Base-by-base conservation (phyloP, 2,329 filamentous ascomycete species). In the Hypoxylon sp. region DNA sequence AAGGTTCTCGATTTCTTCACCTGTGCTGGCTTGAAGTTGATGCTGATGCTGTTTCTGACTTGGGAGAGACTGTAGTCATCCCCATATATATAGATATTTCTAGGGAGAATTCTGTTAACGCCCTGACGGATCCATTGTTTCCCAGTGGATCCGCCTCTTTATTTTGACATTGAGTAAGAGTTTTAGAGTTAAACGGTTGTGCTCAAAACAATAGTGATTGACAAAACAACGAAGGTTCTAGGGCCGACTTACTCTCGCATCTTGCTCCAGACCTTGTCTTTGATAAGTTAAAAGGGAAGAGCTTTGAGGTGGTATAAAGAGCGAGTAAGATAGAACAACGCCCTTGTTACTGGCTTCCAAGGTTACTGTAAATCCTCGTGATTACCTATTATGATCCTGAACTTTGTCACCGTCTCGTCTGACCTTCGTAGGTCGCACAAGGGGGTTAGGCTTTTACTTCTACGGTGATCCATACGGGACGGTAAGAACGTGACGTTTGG, bases 41-140 rank as follows among this genome's bases (percentile, higher is more conserved):
- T 47, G 27, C 44, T 8, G 13, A 8, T 46, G 27, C 6, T 17
- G 15, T 21, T 56, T 35, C n/a, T n/a, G 15, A 35, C 19, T 47
- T 21, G 10, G 10, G 8, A 24, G 39, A 19, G 15, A 27, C 11
- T 1, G 29, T 35, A 6, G 6, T 32, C 5, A 11, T 6, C 17
- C 1, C n/a, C n/a, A 24, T 56, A 47, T 56, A 56, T 56, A 56
- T 17, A 35, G 31, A 17, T 46, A 46, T 31, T 19, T 13, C 39
- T 27, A 19, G 19, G 7, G 13, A 8, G 19, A 32, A 39, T 17
- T 31, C 37, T 24, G 6, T 35, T 29, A 6, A 32, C 0, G 11
- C 21, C 11, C 4, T 47, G 6, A 13, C 21, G 10, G 13, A 46
- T 35, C 1, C n/a, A 15, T 56, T n/a, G 4, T 21, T 46, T 6